phyloP scores from a whole-genome alignment of 495 filamentous ascomycete species.

The Aspergillus nanangensis region DNA sequence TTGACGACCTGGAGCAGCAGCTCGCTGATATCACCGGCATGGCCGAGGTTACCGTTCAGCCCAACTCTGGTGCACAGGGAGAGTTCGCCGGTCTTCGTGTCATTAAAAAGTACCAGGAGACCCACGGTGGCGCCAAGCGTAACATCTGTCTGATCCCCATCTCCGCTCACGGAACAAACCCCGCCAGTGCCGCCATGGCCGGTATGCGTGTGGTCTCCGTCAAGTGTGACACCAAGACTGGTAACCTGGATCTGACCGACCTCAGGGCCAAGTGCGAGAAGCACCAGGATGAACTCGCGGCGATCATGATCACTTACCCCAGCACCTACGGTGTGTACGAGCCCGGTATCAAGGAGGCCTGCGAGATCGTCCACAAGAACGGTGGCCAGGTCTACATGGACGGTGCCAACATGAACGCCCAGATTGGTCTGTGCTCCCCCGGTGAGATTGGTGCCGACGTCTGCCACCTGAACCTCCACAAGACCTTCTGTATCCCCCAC shows the following conservation, averaged over 20 bases:
- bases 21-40: slow-evolving; percentile 87
- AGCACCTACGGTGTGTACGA: slow-evolving; percentile 97
- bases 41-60: slow-evolving; percentile 84
- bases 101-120: slow-evolving; percentile 82
- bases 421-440: slow-evolving; percentile 94
- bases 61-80: slow-evolving; percentile 95
- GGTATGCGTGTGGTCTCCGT: slow-evolving; percentile 94
- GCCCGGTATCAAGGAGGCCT: slow-evolving; percentile 82
- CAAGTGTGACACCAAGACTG: slow-evolving; percentile 84
- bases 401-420: slow-evolving; percentile 98
- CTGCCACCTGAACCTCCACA: slow-evolving; percentile 97
- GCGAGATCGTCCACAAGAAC: slow-evolving; percentile 77
- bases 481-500: slow-evolving; percentile 99
- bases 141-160: slow-evolving; percentile 96
- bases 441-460: slow-evolving; percentile 97
- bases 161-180: slow-evolving; percentile 96
- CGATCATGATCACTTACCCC: slow-evolving; percentile 98
- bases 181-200: slow-evolving; percentile 93
- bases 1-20: slow-evolving; percentile 69
- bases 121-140: slow-evolving; percentile 59
- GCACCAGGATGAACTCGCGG: slow-evolving; percentile 79
- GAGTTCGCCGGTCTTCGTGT: slow-evolving; percentile 93
- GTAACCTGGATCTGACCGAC: slow-evolving; percentile 86
- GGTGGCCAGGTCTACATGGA: slow-evolving; percentile 99
- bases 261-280: slow-evolving; percentile 84